Base-by-base conservation (phyloP, 805 yeast species). In the Ogataea zsoltii region DNA sequence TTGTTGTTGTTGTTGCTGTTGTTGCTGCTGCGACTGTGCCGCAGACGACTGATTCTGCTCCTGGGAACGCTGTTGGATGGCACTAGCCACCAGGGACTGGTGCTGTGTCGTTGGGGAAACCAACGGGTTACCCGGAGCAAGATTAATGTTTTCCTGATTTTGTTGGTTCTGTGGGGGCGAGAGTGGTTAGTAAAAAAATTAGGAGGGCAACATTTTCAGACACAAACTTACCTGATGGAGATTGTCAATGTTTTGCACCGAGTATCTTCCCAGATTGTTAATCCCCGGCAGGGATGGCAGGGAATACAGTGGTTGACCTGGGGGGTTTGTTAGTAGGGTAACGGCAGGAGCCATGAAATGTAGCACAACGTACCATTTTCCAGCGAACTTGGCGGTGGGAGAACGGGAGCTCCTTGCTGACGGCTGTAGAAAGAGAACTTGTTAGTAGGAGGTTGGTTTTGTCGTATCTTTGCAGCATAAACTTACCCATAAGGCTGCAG, bases 341-440 rank as follows among this genome's bases (percentile, higher is more conserved):
- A 38, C 16, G 36, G 32, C 16, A 7, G 43, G 41, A 23, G 31
- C 33, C 33, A 33, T n/a, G 7, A 17, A 12, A 12, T 6, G 19
- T 5, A 12, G 5, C 16, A 5, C 26, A 12, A 72, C 76, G 42
- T 71, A 71, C 79, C 76, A 44, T 75, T 67, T 55, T 76, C 81
- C 50, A 76, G 66, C 23, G 61, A 58, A 33, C 62, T 77, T 14
- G 84, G 83, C 11, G 84, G 83, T 6, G 83, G 84, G 49, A 79
- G 68, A 14, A 79, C 82, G 10, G 83, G 83, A 6, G 82, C 67
- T 50, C 50, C 55, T 49, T 51, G 77, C 61, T 76, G 83, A 57
- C 79, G 82, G 54, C 82, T 77, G 49, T 19, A n/a, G n/a, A 26
- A 26, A 38, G 25, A 19, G 16, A 12, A 18, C 7, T 9, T 43